Evolutionary conservation across 2,329 filamentous ascomycete species (phyloP).

Genomic region (Teratosphaeria gauchensis): DNA sequence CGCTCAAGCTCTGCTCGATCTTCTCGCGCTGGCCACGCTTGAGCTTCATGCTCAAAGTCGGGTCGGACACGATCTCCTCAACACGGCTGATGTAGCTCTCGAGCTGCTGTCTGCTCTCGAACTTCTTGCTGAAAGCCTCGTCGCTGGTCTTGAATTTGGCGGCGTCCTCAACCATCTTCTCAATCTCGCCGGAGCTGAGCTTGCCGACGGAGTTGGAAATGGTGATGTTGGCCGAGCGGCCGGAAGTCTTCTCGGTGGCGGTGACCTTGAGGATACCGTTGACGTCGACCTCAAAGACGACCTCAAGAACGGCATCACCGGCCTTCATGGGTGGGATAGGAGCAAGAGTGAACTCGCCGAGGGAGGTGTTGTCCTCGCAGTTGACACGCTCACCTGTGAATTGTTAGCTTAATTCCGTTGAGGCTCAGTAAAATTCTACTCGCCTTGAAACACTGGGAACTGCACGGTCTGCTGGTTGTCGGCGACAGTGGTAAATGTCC

Average conservation of each 20-base stretch:
- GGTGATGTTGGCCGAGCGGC: slow-evolving; percentile 97
- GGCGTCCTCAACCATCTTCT: slow-evolving; percentile 95
- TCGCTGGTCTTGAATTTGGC: slow-evolving; percentile 98
- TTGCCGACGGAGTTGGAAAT: slow-evolving; percentile 99
- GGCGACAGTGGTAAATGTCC: slow-evolving; percentile 78
- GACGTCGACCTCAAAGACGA: slow-evolving; percentile 98
- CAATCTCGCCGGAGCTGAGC: slow-evolving; percentile 87
- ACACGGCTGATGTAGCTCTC: slow-evolving; percentile 98
- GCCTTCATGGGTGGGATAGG: slow-evolving; percentile 67
- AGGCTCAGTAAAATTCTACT: neutral
- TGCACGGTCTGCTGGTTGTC: slow-evolving; percentile 52
- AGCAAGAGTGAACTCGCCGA: slow-evolving; percentile 92
- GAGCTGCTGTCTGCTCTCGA: slow-evolving; percentile 97
- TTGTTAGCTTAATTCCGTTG: neutral
- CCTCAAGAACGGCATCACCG: slow-evolving; percentile 92
- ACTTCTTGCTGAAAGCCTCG: slow-evolving; percentile 98
- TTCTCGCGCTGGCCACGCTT: slow-evolving; percentile 99
- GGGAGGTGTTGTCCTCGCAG: slow-evolving; percentile 95
- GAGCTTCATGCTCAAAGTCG: slow-evolving; percentile 88
- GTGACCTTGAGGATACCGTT: slow-evolving; percentile 97
- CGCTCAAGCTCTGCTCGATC: slow-evolving; percentile 93
- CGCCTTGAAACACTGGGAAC: slow-evolving; percentile 40
- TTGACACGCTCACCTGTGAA: slow-evolving; percentile 84
- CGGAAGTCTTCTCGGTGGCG: slow-evolving; percentile 96
- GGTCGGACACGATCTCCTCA: slow-evolving; percentile 97